A percentile compares a stretch with the other conserved stretches of the same genome.
phyloP scores from a whole-genome alignment of 495 filamentous ascomycete species.

The Penicillium chermesinum region DNA sequence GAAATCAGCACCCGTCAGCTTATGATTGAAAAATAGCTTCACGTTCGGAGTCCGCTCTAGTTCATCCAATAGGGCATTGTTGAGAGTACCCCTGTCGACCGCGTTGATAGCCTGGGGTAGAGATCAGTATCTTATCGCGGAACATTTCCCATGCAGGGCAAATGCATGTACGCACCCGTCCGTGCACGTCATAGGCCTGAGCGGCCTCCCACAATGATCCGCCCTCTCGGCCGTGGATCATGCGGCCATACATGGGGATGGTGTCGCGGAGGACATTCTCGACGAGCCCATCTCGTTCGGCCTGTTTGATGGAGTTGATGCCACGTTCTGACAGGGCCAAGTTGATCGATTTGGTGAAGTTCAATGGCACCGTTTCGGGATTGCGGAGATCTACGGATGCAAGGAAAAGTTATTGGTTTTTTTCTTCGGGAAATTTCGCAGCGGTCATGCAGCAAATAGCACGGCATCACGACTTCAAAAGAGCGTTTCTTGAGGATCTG shows the following conservation, averaged over 20 bases:
- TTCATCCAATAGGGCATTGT: conserved; percentile 80
- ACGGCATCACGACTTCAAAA: background rate
- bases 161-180: conserved; percentile 53
- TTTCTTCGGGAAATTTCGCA: conserved; percentile 15
- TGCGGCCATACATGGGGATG: conserved; percentile 93
- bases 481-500: background rate
- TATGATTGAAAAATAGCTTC: conserved; percentile 85
- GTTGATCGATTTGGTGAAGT: conserved; percentile 98
- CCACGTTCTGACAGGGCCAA: conserved; percentile 90
- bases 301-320: conserved; percentile 75
- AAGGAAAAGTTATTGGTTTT: conserved; percentile 8
- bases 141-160: too few species aligned
- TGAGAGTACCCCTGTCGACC: conserved; percentile 74
- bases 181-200: conserved; percentile 87
- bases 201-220: conserved; percentile 68
- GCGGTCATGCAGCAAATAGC: background rate
- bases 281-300: conserved; percentile 58
- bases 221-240: conserved; percentile 78
- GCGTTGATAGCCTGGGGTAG: conserved; percentile 53
- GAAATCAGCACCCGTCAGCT: conserved; percentile 84
- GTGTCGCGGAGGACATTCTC: conserved; percentile 68
- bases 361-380: conserved; percentile 76
- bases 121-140: too few species aligned
- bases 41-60: conserved; percentile 80
- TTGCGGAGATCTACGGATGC: conserved; percentile 71